A percentile compares a stretch with the other conserved stretches of the same genome.
phyloP scores from a whole-genome alignment of 2,329 filamentous ascomycete genomes.

The Pyricularia pennisetigena region DNA sequence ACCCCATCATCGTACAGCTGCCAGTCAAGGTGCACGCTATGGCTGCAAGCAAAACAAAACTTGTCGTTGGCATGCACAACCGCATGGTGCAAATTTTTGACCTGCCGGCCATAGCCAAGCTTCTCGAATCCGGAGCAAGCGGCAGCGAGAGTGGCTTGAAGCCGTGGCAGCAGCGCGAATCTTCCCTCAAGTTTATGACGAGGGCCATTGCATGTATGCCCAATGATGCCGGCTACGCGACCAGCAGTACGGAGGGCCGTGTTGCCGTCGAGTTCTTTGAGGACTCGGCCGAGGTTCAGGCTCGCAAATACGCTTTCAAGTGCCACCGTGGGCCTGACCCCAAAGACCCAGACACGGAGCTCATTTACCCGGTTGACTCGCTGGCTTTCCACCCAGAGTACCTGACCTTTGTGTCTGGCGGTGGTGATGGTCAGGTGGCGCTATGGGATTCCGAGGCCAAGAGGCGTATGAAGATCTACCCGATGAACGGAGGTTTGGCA shows the following conservation, averaged over 20 bases:
- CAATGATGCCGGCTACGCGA: conserved; percentile 88
- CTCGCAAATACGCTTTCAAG: conserved; percentile 96
- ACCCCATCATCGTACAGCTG: conserved; percentile 57
- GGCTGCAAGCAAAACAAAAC: conserved; percentile 64
- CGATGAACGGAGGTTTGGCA: conserved; percentile 40
- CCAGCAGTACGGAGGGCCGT: conserved; percentile 84
- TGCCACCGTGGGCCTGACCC: conserved; percentile 74
- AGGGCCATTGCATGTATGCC: conserved; percentile 93
- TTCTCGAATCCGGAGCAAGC: conserved; percentile 32
- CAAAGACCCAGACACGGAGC: conserved; percentile 56
- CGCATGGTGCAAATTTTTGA: conserved; percentile 95
- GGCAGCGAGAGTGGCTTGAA: conserved; percentile 40
- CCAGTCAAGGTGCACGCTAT: conserved; percentile 86
- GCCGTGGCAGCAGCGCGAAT: conserved; percentile 91
- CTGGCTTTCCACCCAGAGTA: conserved; percentile 76
- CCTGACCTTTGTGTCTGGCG: conserved; percentile 82
- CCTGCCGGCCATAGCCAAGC: conserved; percentile 53
- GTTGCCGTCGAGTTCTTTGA: conserved; percentile 99
- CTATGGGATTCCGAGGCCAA: conserved; percentile 90
- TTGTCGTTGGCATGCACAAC: conserved; percentile 92
- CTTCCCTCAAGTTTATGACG: conserved; percentile 92
- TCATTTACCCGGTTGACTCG: conserved; percentile 87
- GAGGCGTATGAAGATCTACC: conserved; percentile 79
- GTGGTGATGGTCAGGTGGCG: conserved; percentile 84
- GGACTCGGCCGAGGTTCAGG: conserved; percentile 74